phyloP scores from a whole-genome alignment of 225 moss, liverwort and hornwort species.

The Sphagnum contortum region DNA sequence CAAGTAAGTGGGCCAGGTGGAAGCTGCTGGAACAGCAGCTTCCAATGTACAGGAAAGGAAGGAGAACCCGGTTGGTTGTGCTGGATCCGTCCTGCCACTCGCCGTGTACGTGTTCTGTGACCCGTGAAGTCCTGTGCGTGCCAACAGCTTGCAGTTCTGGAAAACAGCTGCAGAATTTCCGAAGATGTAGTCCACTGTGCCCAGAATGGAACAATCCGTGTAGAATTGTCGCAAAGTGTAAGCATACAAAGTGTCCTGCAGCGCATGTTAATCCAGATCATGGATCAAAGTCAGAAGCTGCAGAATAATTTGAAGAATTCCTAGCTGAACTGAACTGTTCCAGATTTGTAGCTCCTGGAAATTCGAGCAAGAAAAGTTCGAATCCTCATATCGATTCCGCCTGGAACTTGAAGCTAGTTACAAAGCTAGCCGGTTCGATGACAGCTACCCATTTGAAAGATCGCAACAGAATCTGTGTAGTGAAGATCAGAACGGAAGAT shows the following conservation, averaged over 20 bases:
- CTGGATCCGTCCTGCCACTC: conserved; percentile 62
- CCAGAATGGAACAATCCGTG: conserved; percentile 45
- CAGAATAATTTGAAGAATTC: not conserved
- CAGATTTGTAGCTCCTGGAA: not conserved
- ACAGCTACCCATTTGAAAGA: too few species aligned
- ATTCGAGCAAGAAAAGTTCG: not conserved
- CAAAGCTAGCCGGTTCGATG: not conserved
- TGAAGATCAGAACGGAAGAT: too few species aligned
- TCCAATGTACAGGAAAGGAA: conserved; percentile 45
- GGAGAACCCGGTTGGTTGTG: conserved; percentile 57
- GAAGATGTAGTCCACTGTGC: conserved; percentile 90
- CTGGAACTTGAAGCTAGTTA: too few species aligned
- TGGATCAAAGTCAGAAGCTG: not conserved
- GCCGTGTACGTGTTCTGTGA: conserved; percentile 77
- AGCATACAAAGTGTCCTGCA: conserved; percentile 71
- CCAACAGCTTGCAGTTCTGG: conserved; percentile 50
- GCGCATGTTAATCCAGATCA: not conserved
- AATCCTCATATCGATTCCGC: too few species aligned
- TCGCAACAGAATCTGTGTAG: too few species aligned
- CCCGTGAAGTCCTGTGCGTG: conserved; percentile 28
- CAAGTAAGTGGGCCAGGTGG: conserved; percentile 41
- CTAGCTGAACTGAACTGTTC: not conserved
- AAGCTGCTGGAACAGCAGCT: conserved; percentile 25
- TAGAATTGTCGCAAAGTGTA: conserved; percentile 78
- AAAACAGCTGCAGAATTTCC: conserved; percentile 81